phyloP scores from a whole-genome alignment of 208 protist species.

The Wallacemonas collosoma region DNA sequence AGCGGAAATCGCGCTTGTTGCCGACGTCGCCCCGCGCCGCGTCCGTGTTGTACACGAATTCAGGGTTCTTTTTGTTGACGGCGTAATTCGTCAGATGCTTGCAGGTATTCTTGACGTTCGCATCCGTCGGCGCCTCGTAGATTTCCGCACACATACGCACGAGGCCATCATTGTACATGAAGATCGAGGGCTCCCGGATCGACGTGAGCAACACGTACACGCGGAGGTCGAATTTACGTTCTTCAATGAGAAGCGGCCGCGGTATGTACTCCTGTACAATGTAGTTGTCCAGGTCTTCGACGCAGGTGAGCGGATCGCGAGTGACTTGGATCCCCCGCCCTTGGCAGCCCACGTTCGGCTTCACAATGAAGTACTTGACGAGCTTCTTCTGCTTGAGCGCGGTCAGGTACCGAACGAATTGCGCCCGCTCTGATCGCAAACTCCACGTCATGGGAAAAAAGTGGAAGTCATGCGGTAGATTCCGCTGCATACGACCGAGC shows the following conservation, averaged over 20 bases:
- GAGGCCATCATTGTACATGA: slow-evolving; percentile 94
- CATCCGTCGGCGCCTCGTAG: slow-evolving; percentile 85
- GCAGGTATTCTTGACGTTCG: slow-evolving; percentile 85
- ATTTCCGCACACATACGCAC: slow-evolving; percentile 93
- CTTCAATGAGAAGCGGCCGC: slow-evolving; percentile 91
- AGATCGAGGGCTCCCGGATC: slow-evolving; percentile 88
- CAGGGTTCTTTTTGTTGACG: slow-evolving; percentile 93
- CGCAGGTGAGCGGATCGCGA: slow-evolving; percentile 66
- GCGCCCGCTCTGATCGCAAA: slow-evolving; percentile 70
- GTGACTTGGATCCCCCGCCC: slow-evolving; percentile 94
- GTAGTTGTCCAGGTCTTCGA: slow-evolving; percentile 86
- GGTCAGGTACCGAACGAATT: slow-evolving; percentile 71
- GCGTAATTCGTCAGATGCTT: slow-evolving; percentile 98
- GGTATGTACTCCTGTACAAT: slow-evolving; percentile 95
- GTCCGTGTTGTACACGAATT: slow-evolving; percentile 93
- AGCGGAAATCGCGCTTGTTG: slow-evolving; percentile 93
- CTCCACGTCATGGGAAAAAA: slow-evolving; percentile 93
- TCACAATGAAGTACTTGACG: slow-evolving; percentile 94
- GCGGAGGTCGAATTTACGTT: slow-evolving; percentile 96
- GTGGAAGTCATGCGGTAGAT: slow-evolving; percentile 84
- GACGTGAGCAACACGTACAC: slow-evolving; percentile 94
- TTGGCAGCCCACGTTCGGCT: slow-evolving; percentile 93
- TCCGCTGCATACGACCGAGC: slow-evolving; percentile 77
- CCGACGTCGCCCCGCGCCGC: slow-evolving; percentile 68
- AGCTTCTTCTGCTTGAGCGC: slow-evolving; percentile 53